These are phyloP conservation scores for Phytopythium oedochilum DNA, from an alignment of 352 stramenopile species.

Conservation along the genomic window DNA sequence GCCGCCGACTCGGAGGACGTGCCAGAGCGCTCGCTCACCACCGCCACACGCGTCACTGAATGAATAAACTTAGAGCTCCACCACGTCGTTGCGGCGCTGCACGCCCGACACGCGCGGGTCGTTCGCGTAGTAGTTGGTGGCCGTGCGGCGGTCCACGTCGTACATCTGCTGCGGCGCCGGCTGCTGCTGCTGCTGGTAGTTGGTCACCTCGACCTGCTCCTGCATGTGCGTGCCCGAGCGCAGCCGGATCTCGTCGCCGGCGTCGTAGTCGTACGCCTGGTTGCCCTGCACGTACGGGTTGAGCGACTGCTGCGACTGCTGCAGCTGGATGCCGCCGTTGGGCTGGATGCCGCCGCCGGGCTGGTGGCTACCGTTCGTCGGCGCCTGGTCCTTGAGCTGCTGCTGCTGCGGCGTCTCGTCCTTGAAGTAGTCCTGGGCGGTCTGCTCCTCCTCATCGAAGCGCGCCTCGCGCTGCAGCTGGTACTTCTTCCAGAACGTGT, in stretches of 20 bases:
- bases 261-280: slow-evolving; percentile 24
- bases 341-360: slow-evolving; percentile 7
- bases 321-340: no score
- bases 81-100: slow-evolving; percentile 52
- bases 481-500: slow-evolving; percentile 71
- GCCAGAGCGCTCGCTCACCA: no score
- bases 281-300: slow-evolving; percentile 40
- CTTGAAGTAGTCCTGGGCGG: slow-evolving; percentile 60
- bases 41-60: no score
- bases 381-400: slow-evolving; percentile 23
- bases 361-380: slow-evolving; percentile 9
- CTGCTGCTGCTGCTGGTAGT: slow-evolving; percentile 12
- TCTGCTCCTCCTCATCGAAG: slow-evolving; percentile 59
- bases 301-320: slow-evolving; percentile 23
- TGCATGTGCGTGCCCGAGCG: slow-evolving; percentile 47
- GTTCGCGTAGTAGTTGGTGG: slow-evolving; percentile 48
- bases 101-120: slow-evolving; percentile 27
- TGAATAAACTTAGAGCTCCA: slow-evolving; percentile 43
- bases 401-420: slow-evolving; percentile 40
- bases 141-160: slow-evolving; percentile 28
- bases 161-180: slow-evolving; percentile 17
- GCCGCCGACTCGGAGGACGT: background rate
- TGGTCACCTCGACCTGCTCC: slow-evolving; percentile 21
- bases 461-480: slow-evolving; percentile 57
- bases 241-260: slow-evolving; percentile 49